Evolutionary conservation across 352 stramenopile genomes (phyloP), one percentile per base, ranked within the genome.

Genomic region (Globisporangium lucens): DNA sequence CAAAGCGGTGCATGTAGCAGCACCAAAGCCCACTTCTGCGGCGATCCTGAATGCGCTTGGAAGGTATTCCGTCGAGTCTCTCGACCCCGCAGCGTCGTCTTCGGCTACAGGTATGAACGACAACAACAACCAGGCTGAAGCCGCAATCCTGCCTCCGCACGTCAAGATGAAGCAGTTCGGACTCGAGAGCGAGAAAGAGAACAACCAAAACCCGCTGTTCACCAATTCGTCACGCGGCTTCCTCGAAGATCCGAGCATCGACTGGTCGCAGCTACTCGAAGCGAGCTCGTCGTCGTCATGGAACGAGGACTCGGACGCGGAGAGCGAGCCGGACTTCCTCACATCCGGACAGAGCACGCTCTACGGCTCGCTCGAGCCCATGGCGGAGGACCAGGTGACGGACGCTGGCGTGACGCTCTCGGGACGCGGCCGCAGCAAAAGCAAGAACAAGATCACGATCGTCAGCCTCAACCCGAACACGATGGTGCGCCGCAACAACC

Each of bases 281-380:
- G 63, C 65, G 20, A 70, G 70, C 47, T 71, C 70, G 30, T 70
- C 53, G 3, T 67, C 70, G n/a, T 75, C 68, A 8, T 77, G 68
- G 68, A 68, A 68, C 41, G 77, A 71, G 22, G 65, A 70, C 29
- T 53, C 38, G 1, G 38, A 62, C 29, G 10, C 46, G 13, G 63
- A 65, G 6, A 63, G 57, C 35, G 46, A 71, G 9, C 47, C 43
- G 3, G 63, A 68, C 36, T 62, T 49, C 27, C 47, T 65, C 24
- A 36, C 29, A 17, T 46, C 56, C 7, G 33, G 56, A 10, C 56
- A 62, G 20, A 61, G 35, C 49, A 56, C 53, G 15, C 27, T 49
- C 15, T 60, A 51, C 49, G 6, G 17, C 22, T n/a, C 67, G 33
- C 60, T 72, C 27, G 67, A 72, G n/a, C 53, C 67, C 30, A 72